These are phyloP conservation scores for Syncephalastrum racemosum DNA, from an alignment of 371 early-diverging fungal genomes.

Conservation along the genomic window DNA sequence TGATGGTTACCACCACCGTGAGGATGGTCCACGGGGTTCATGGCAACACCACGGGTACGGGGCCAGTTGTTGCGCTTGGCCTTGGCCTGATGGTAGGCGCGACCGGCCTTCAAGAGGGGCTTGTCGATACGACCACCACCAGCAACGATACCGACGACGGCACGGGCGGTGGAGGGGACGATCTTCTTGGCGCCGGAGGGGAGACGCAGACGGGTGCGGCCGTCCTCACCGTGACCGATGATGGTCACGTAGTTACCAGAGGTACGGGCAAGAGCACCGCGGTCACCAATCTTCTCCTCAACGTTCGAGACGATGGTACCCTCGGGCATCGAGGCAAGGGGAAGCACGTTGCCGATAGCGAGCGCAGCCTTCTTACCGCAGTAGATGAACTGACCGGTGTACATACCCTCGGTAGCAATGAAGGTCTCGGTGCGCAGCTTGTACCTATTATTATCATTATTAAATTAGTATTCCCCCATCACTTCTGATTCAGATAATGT, in stretches of 20 bases:
- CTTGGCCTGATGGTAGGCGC: conserved; percentile 98
- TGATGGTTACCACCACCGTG: conserved; percentile 90
- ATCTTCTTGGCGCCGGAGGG: conserved; percentile 99
- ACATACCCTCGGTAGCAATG: conserved; percentile 99
- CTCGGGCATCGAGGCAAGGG: conserved; percentile 97
- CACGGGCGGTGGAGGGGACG: conserved; percentile 90
- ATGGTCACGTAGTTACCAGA: conserved; percentile 99
- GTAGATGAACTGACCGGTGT: conserved; percentile 99
- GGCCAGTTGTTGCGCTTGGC: conserved; percentile 99
- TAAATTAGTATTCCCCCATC: too few species aligned
- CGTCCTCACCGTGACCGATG: conserved; percentile 99
- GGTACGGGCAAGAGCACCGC: conserved; percentile 97
- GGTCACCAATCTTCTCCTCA: conserved; percentile 97
- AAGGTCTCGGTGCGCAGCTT: conserved; percentile 91
- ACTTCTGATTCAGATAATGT: too few species aligned
- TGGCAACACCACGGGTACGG: conserved; percentile 99
- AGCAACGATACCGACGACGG: conserved; percentile 98
- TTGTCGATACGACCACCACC: conserved; percentile 99
- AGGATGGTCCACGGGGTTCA: conserved; percentile 97
- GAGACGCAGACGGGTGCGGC: conserved; percentile 95
- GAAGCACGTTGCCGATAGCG: conserved; percentile 96
- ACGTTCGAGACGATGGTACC: conserved; percentile 99
- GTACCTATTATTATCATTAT: conserved; percentile 57
- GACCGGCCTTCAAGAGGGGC: conserved; percentile 99
- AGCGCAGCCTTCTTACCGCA: conserved; percentile 98